Percentiles rank a stretch among this genome's conserved stretches.
phyloP scores from a whole-genome alignment of 2,329 filamentous ascomycete genomes.

The Zymoseptoria ardabiliae region DNA sequence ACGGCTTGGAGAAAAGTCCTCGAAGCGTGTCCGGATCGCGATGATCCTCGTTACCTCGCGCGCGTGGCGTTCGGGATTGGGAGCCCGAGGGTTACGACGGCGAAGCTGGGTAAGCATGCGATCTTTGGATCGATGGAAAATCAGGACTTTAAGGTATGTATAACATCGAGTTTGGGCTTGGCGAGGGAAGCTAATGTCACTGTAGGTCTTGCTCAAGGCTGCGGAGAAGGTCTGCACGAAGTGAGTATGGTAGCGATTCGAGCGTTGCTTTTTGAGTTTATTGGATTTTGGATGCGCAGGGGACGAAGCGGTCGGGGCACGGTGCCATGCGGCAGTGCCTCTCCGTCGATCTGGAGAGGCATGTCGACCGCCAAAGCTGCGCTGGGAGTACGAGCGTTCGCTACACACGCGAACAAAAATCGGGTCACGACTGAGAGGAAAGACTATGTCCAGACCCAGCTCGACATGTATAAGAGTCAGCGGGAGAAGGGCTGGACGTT shows the following conservation, averaged over 20 bases:
- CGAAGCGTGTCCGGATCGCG: slow-evolving; percentile 38
- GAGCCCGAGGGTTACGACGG: slow-evolving; percentile 46
- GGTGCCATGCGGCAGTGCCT: too few species aligned
- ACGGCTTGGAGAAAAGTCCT: slow-evolving; percentile 40
- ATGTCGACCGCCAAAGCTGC: too few species aligned
- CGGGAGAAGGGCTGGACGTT: too few species aligned
- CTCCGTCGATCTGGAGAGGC: too few species aligned
- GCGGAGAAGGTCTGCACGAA: background rate
- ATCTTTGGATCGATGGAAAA: slow-evolving; percentile 50
- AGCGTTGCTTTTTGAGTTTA: background rate
- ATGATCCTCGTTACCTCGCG: slow-evolving; percentile 54
- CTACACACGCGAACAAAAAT: too few species aligned
- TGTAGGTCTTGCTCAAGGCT: background rate
- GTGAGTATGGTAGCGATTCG: background rate
- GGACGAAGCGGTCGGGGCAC: too few species aligned
- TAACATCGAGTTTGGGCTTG: slow-evolving; percentile 4
- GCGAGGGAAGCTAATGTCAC: background rate
- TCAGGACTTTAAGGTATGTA: slow-evolving; percentile 46
- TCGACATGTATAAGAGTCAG: too few species aligned
- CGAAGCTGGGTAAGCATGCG: slow-evolving; percentile 40
- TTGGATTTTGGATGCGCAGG: too few species aligned
- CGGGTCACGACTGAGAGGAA: too few species aligned
- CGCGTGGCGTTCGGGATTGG: slow-evolving; percentile 56
- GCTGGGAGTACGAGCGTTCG: too few species aligned
- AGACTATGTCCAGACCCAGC: too few species aligned